A percentile compares a stretch with the other conserved stretches of the same genome.
Evolutionary conservation across 2,329 filamentous ascomycete genomes (phyloP).

Genomic region (Penicillium oxalicum): DNA sequence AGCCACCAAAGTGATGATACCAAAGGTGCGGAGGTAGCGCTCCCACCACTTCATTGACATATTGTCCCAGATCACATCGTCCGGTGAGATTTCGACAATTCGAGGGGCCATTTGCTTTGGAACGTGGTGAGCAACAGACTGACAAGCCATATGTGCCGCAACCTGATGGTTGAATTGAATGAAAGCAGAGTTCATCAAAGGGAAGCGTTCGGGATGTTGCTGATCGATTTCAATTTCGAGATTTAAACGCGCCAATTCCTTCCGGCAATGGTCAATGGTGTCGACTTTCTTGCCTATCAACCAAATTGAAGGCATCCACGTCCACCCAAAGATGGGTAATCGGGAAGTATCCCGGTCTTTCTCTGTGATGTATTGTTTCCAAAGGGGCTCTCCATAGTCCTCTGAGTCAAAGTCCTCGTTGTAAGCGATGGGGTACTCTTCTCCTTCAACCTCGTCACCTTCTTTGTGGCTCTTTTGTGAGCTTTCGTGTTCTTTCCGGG

Average conservation of each 20-base stretch:
- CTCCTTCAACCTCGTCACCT: conserved; percentile 21
- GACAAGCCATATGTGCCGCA: conserved; percentile 95
- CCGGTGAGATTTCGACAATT: conserved; percentile 86
- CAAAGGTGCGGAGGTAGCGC: conserved; percentile 64
- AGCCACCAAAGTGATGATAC: conserved; percentile 60
- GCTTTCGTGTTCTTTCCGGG: conserved; percentile 8
- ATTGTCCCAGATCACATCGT: conserved; percentile 93
- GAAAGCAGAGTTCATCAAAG: conserved; percentile 92
- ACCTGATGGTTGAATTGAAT: conserved; percentile 98
- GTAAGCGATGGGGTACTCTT: conserved; percentile 57
- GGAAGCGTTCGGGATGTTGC: conserved; percentile 74
- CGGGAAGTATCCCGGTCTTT: conserved; percentile 82
- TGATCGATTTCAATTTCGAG: conserved; percentile 90
- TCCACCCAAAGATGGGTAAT: conserved; percentile 55
- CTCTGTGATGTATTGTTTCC: conserved; percentile 75
- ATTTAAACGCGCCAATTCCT: conserved; percentile 80
- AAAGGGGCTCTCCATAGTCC: conserved; percentile 60
- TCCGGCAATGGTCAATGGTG: conserved; percentile 84
- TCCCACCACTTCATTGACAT: conserved; percentile 96
- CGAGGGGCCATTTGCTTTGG: conserved; percentile 91
- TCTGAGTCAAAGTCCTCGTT: conserved; percentile 58
- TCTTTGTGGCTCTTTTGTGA: conserved; percentile 19
- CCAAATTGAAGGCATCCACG: conserved; percentile 73
- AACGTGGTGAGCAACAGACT: conserved; percentile 81
- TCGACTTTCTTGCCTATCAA: conserved; percentile 85